Percentiles rank a stretch among this genome's conserved stretches.
These are phyloP conservation scores for Termitomyces sp. DNA, from an alignment of 768 basidiomycete genomes.

Conservation along the genomic window DNA sequence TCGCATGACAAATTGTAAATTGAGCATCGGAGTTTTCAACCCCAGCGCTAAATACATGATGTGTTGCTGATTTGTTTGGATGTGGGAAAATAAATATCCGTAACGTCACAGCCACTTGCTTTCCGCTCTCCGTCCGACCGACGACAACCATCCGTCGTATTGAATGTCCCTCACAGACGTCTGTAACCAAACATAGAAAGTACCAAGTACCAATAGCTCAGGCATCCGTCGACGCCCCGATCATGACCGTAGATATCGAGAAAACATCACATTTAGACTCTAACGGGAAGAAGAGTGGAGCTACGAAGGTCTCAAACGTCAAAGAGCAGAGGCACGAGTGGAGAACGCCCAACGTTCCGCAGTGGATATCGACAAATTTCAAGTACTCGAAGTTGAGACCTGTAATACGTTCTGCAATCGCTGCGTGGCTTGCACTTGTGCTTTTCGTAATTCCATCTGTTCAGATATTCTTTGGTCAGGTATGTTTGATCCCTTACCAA, in stretches of 20 bases:
- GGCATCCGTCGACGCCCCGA: not conserved
- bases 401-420: slow-evolving; percentile 53
- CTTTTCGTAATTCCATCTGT: slow-evolving; percentile 53
- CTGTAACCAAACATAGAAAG: not conserved
- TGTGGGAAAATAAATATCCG: not conserved
- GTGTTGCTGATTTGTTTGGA: too few relatives aligned
- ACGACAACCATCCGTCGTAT: not conserved
- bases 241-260: not conserved
- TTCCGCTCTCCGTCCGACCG: not conserved
- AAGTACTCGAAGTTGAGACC: slow-evolving; percentile 59
- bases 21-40: too few relatives aligned
- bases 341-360: slow-evolving; percentile 25
- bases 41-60: too few relatives aligned
- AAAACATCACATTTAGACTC: not conserved
- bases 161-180: not conserved
- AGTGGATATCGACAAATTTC: slow-evolving; percentile 56
- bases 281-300: not conserved
- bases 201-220: not conserved
- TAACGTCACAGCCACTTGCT: not conserved
- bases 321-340: slow-evolving; percentile 1
- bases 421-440: slow-evolving; percentile 56
- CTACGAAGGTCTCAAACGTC: not conserved
- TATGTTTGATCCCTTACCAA: slow-evolving; percentile 19
- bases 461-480: slow-evolving; percentile 52
- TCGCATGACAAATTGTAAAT: too few relatives aligned